Conservation (phyloP, 73 alveolate species). For the Paramecium primaurelia region DNA sequence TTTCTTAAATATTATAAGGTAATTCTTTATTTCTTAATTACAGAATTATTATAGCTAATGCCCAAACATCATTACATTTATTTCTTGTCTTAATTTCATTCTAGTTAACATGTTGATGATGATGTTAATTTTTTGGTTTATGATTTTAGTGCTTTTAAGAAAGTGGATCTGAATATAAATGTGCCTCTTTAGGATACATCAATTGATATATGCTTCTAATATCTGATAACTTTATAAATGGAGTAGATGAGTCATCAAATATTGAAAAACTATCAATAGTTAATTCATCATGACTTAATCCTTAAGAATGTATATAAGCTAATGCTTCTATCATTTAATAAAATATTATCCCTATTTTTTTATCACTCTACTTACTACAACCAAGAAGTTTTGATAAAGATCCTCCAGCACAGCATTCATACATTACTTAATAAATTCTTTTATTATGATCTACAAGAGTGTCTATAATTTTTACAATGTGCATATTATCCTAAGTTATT, state of each 20-base stretch:
- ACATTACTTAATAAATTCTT: background rate
- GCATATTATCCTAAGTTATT: background rate
- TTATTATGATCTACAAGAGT: background rate
- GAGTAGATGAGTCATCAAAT: background rate
- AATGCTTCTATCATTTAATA: background rate
- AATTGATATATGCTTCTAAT: background rate
- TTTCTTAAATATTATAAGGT: background rate
- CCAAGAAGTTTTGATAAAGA: background rate
- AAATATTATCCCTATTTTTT: background rate
- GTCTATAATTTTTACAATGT: background rate
- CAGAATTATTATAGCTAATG: background rate
- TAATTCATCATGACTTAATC: slow-evolving; percentile 3
- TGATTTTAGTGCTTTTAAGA: background rate
- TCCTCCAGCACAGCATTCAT: background rate
- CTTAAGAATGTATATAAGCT: background rate
- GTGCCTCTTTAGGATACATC: background rate
- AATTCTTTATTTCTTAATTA: background rate
- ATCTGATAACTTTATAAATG: background rate
- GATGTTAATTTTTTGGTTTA: background rate
- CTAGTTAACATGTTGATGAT: background rate
- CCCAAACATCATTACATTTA: slow-evolving; percentile 9
- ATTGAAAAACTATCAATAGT: background rate
- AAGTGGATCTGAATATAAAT: background rate
- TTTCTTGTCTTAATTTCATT: background rate
- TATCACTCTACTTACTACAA: background rate